Conservation (phyloP, 2,329 filamentous ascomycete genomes). For the Penicillium frequentans region DNA sequence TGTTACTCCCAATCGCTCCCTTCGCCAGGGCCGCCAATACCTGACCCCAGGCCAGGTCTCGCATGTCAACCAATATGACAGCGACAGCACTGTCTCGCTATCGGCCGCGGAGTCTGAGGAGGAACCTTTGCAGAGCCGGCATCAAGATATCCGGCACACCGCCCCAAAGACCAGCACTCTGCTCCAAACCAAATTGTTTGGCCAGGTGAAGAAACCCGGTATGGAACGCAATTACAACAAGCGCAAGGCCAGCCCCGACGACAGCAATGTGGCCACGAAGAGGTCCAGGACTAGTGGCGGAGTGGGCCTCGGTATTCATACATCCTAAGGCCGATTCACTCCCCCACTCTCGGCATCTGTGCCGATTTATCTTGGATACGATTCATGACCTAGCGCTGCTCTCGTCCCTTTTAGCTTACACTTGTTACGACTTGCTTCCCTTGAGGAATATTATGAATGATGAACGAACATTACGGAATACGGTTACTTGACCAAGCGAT, state of each 20-base stretch:
- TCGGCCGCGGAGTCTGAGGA: constrained; percentile 56
- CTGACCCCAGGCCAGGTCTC: constrained; percentile 60
- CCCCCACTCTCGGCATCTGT: background rate
- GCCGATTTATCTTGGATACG: constrained; percentile 18
- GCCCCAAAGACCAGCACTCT: constrained; percentile 47
- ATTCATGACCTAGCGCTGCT: constrained; percentile 24
- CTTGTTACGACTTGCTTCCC: constrained; percentile 17
- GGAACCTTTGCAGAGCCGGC: constrained; percentile 44
- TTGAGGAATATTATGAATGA: constrained; percentile 6
- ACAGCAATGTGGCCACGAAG: constrained; percentile 45
- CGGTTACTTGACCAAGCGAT: constrained; percentile 6
- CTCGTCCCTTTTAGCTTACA: constrained; percentile 10
- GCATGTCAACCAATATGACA: constrained; percentile 58
- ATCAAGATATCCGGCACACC: constrained; percentile 23
- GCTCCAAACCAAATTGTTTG: constrained; percentile 65
- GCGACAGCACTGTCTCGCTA: constrained; percentile 82
- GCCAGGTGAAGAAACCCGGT: constrained; percentile 59
- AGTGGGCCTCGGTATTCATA: constrained; percentile 59
- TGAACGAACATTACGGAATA: constrained; percentile 7
- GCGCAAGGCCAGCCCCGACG: constrained; percentile 41
- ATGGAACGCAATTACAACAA: constrained; percentile 39
- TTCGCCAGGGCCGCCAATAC: constrained; percentile 53
- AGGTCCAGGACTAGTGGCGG: constrained; percentile 50
- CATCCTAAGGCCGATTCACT: constrained; percentile 23
- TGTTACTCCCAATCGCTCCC: constrained; percentile 65